Conservation (phyloP, 306 rosid species). For the Cajanus cajan region DNA sequence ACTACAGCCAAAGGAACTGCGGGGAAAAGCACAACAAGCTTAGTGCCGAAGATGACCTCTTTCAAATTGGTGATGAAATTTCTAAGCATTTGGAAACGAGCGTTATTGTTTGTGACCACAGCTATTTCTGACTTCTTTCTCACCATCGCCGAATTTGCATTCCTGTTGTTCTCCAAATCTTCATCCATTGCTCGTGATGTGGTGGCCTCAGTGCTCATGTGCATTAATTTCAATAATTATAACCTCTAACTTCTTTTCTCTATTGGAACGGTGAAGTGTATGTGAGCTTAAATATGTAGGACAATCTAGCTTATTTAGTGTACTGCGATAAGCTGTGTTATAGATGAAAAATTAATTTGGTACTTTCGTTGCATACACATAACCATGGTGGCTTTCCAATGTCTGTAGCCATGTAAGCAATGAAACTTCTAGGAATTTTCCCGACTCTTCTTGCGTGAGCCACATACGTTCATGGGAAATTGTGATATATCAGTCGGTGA, state of each 20-base stretch:
- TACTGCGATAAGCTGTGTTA: neutral
- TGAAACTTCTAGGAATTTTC: slow-evolving; percentile 48
- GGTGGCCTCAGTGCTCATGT: neutral
- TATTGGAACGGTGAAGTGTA: slow-evolving; percentile 6
- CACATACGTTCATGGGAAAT: neutral
- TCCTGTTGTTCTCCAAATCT: slow-evolving; percentile 35
- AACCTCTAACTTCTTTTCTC: neutral
- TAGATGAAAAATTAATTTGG: neutral
- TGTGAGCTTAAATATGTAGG: slow-evolving; percentile 16
- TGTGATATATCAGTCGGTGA: slow-evolving; percentile 12
- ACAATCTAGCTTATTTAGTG: neutral
- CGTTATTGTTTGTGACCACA: slow-evolving; percentile 35
- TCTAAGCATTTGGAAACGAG: slow-evolving; percentile 43
- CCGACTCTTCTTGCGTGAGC: slow-evolving; percentile 5
- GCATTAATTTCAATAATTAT: neutral
- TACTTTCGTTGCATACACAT: slow-evolving; percentile 4
- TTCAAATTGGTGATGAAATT: slow-evolving; percentile 47
- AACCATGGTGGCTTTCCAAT: slow-evolving; percentile 29
- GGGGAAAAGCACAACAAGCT: slow-evolving; percentile 73
- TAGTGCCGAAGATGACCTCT: slow-evolving; percentile 73
- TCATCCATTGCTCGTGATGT: slow-evolving; percentile 17
- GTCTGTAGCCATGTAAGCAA: neutral
- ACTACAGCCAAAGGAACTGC: slow-evolving; percentile 75
- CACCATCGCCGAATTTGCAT: slow-evolving; percentile 41
- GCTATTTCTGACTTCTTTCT: slow-evolving; percentile 61